Evolutionary conservation across 768 basidiomycete species (phyloP).

Genomic region (Megacollybia marginata): DNA sequence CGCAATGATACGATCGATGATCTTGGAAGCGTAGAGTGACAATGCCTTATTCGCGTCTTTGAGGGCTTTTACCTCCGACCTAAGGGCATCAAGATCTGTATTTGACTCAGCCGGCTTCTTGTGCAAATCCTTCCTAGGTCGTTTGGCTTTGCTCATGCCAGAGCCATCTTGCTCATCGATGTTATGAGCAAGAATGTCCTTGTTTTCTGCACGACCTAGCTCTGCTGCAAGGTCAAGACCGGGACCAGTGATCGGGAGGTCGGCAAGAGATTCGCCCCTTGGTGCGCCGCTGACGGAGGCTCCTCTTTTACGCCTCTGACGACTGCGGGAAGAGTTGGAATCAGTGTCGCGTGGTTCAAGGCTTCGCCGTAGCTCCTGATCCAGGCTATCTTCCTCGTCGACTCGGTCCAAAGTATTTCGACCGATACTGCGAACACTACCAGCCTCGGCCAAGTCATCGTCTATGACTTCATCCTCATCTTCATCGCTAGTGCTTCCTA

Average conservation of each 20-base stretch:
- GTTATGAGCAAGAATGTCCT: conserved; percentile 57
- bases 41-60: conserved; percentile 95
- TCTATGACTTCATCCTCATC: conserved; percentile 35
- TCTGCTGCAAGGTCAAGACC: conserved; percentile 89
- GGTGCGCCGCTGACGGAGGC: conserved; percentile 39
- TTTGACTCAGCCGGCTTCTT: conserved; percentile 37
- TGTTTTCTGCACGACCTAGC: conserved; percentile 86
- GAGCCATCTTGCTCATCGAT: conserved; percentile 46
- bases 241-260: conserved; percentile 81
- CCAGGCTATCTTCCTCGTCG: conserved; percentile 34
- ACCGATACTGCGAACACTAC: conserved; percentile 49
- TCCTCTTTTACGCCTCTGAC: conserved; percentile 46
- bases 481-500: conserved; percentile 38
- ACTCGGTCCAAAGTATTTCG: conserved; percentile 58
- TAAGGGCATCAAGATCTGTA: conserved; percentile 68
- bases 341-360: conserved; percentile 27
- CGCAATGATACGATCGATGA: conserved; percentile 93
- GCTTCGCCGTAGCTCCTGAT: conserved; percentile 32
- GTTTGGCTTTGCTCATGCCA: conserved; percentile 39
- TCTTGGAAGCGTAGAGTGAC: conserved; percentile 93
- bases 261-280: conserved; percentile 77
- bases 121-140: conserved; percentile 36
- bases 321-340: conserved; percentile 32
- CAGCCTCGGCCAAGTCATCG: conserved; percentile 39
- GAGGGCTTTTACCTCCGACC: conserved; percentile 83